Percentiles rank a stretch among this genome's conserved stretches.
phyloP scores from a whole-genome alignment of 2,329 filamentous ascomycete genomes.

The Stagonosporopsis tanaceti region DNA sequence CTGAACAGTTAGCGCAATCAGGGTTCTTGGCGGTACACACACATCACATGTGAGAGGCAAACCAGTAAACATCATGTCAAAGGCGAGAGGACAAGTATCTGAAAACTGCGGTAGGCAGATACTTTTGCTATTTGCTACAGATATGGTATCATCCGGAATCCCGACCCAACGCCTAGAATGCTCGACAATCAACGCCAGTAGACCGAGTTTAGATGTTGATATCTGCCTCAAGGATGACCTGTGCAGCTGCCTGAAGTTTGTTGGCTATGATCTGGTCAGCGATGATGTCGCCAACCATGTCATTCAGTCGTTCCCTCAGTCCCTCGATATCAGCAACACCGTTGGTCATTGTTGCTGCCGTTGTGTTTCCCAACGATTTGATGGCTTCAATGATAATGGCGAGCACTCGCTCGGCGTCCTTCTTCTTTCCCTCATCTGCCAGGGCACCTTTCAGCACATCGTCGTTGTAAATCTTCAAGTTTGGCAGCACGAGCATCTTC shows the following conservation, averaged over 20 bases:
- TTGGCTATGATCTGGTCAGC: slow-evolving; percentile 51
- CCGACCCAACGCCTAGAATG: slow-evolving; percentile 22
- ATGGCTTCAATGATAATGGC: slow-evolving; percentile 65
- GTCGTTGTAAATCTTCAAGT: slow-evolving; percentile 68
- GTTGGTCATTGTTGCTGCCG: slow-evolving; percentile 45
- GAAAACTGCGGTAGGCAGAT: background rate
- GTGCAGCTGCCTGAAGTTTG: slow-evolving; percentile 42
- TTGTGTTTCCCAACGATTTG: slow-evolving; percentile 60
- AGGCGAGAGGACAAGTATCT: background rate
- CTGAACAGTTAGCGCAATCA: slow-evolving; percentile 11
- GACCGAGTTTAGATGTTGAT: slow-evolving; percentile 24
- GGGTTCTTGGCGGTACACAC: slow-evolving; percentile 12
- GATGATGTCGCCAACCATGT: slow-evolving; percentile 55
- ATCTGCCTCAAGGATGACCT: slow-evolving; percentile 37
- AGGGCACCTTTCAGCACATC: slow-evolving; percentile 63
- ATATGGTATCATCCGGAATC: slow-evolving; percentile 25
- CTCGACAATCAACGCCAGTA: background rate
- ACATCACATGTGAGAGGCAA: slow-evolving; percentile 20
- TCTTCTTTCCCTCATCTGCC: slow-evolving; percentile 60
- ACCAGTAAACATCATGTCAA: background rate
- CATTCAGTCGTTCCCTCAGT: slow-evolving; percentile 52
- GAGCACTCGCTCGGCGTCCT: slow-evolving; percentile 69
- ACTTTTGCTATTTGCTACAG: slow-evolving; percentile 20
- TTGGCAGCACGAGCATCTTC: slow-evolving; percentile 70
- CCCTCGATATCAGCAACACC: slow-evolving; percentile 52